Evolutionary conservation across 1,284 basidiomycete genomes (phyloP).

Genomic region (Malassezia equina): DNA sequence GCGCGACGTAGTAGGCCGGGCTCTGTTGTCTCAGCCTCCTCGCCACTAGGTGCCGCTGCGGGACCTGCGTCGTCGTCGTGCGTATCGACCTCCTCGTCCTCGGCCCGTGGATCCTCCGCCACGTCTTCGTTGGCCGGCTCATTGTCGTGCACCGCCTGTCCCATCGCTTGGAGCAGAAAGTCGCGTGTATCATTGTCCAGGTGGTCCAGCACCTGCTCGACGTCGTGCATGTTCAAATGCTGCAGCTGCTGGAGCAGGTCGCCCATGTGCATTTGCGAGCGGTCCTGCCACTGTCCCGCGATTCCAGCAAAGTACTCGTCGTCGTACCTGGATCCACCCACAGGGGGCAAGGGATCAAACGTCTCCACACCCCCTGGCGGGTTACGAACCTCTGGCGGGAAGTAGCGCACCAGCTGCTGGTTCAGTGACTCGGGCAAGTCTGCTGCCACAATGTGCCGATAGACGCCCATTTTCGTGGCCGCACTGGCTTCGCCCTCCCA

Average conservation of each 20-base stretch:
- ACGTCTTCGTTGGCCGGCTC: not conserved
- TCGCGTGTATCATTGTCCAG: conserved; percentile 36
- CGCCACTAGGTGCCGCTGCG: not conserved
- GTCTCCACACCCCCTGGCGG: conserved; percentile 31
- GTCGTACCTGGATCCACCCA: conserved; percentile 28
- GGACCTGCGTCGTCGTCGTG: not conserved
- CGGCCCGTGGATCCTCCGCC: not conserved
- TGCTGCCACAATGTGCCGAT: conserved; percentile 42
- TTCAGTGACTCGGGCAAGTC: conserved; percentile 39
- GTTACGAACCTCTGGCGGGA: conserved; percentile 31
- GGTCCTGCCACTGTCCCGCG: conserved; percentile 14
- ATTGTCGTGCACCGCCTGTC: not conserved
- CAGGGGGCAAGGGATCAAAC: conserved; percentile 42
- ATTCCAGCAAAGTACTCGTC: conserved; percentile 36
- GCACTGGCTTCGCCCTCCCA: conserved; percentile 17
- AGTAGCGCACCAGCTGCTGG: conserved; percentile 32
- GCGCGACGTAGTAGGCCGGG: conserved; percentile 11
- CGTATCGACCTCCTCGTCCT: not conserved
- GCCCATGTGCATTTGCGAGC: not conserved
- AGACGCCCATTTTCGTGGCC: conserved; percentile 27
- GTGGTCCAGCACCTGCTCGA: conserved; percentile 23
- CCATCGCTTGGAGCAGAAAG: not conserved
- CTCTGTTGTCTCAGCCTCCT: not conserved
- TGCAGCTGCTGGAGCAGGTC: conserved; percentile 11
- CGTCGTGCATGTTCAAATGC: conserved; percentile 3